Evolutionary conservation across 2,329 filamentous ascomycete genomes (phyloP).

Genomic region (Colletotrichum orchidophilum): DNA sequence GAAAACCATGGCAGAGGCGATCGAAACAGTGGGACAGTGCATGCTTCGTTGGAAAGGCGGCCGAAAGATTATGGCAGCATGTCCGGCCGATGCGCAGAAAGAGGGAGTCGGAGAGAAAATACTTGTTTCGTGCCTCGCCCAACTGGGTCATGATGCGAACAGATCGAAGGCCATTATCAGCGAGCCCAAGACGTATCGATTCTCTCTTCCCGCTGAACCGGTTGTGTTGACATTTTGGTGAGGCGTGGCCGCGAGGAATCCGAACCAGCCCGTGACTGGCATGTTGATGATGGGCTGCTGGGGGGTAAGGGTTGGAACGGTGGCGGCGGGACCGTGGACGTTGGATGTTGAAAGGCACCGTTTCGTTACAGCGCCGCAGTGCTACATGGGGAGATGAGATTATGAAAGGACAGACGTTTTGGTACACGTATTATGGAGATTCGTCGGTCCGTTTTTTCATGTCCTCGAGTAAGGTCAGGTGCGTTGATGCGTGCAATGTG

Average conservation of each 20-base stretch:
- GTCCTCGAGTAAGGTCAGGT: slow-evolving; percentile 10
- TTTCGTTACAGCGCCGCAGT: background rate
- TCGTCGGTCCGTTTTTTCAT: slow-evolving; percentile 1
- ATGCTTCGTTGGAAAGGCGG: background rate
- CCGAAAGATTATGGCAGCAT: background rate
- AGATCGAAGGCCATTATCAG: background rate
- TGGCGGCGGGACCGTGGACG: background rate
- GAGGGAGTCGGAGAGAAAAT: background rate
- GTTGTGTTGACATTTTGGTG: background rate
- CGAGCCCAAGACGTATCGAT: background rate
- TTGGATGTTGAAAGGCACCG: background rate
- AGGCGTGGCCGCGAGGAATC: background rate
- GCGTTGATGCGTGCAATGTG: too few species aligned
- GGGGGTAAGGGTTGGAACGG: background rate
- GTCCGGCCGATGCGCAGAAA: background rate
- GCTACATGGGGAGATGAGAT: background rate
- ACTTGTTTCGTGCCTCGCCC: background rate
- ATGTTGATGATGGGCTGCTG: background rate
- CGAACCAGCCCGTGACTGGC: background rate
- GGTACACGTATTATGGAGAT: background rate
- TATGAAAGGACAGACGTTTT: background rate
- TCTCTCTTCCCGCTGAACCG: background rate
- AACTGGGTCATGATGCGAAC: background rate
- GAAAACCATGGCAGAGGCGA: slow-evolving; percentile 11
- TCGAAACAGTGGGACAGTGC: slow-evolving; percentile 1